These are phyloP conservation scores for Colletotrichum acutatum DNA, from an alignment of 2,329 filamentous ascomycete genomes.

Conservation along the genomic window DNA sequence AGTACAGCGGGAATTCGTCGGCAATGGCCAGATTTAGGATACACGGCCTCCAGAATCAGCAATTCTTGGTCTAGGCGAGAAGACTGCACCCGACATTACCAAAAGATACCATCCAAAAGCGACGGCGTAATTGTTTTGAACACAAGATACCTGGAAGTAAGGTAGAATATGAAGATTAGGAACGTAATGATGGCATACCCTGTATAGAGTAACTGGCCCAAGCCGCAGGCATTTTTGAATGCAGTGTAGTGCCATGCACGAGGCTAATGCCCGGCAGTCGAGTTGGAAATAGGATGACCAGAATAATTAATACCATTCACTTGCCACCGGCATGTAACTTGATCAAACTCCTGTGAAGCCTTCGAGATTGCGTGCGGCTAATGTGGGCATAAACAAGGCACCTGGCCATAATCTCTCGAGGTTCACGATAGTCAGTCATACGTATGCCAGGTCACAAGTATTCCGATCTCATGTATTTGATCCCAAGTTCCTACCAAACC, in stretches of 20 bases:
- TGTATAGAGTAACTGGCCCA: slow-evolving; percentile 17
- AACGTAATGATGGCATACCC: slow-evolving; percentile 9
- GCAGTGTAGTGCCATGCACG: slow-evolving; percentile 3
- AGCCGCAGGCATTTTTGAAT: slow-evolving; percentile 7
- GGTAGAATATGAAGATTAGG: background rate
- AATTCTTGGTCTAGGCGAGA: too few relatives aligned
- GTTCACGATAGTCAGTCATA: too few relatives aligned
- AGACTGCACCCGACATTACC: background rate
- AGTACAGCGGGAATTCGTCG: slow-evolving; percentile 72
- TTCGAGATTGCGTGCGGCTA: too few relatives aligned
- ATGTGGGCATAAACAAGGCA: too few relatives aligned
- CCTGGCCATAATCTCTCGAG: too few relatives aligned
- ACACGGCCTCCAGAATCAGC: background rate
- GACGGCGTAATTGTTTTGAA: slow-evolving; percentile 16
- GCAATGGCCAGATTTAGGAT: slow-evolving; percentile 60
- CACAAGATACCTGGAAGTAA: slow-evolving; percentile 20
- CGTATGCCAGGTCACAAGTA: too few relatives aligned
- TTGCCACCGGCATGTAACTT: too few relatives aligned
- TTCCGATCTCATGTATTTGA: too few relatives aligned
- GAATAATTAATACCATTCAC: background rate
- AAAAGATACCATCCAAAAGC: slow-evolving; percentile 23
- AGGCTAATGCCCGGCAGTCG: background rate
- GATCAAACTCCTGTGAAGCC: too few relatives aligned
- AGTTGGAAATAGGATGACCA: background rate
- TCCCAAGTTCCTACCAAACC: too few relatives aligned